Evolutionary conservation across 345 rosid genomes (phyloP), one percentile per base, ranked within the genome.

Genomic region (Litchi chinensis): DNA sequence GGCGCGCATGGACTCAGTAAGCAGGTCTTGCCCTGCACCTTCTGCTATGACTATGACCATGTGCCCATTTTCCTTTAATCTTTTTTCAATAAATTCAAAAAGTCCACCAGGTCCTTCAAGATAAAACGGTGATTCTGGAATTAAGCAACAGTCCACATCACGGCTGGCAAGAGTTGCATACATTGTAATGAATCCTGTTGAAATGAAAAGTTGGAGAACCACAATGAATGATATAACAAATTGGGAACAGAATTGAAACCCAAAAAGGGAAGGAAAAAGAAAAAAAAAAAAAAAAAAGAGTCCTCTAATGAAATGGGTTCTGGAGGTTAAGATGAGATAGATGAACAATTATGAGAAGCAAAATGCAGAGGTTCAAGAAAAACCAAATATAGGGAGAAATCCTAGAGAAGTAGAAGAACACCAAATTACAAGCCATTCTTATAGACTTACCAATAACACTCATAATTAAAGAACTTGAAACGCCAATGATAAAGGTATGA

Each of bases 11-110:
- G 77, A 69, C 67, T 80, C 85, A 3, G 86, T 69, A 57, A 89
- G 88, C 75, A 87, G 87, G 71, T 91, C 94, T 70, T 89, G 94
- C 44, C 94, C 92, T 8, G 92, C 94, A 13, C 94, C 92, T 84
- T 89, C 92, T 40, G 91, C 92, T n/a, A 89, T 87, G 22, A 89
- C 91, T 77, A 85, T 80, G 50, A 89, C 94, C 94, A 89, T 89
- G 82, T 90, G 90, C 5, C 87, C 91, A 43, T 86, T 66, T 74
- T 89, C 94, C 68, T 86, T 87, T 48, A 87, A 86, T 59, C 89
- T 79, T 76, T 68, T 83, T 67, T 81, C 86, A 52, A 85, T 77
- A 57, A 57, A 89, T 77, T 90, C 92, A 64, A 86, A 81, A 50
- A 90, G 87, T 65, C 94, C 94, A 46, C 91, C 88, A 0, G 81